Percentiles rank a stretch among this genome's conserved stretches.
These are phyloP conservation scores for Linanthus parryae DNA, from an alignment of 148 eudicot species.

Conservation along the genomic window DNA sequence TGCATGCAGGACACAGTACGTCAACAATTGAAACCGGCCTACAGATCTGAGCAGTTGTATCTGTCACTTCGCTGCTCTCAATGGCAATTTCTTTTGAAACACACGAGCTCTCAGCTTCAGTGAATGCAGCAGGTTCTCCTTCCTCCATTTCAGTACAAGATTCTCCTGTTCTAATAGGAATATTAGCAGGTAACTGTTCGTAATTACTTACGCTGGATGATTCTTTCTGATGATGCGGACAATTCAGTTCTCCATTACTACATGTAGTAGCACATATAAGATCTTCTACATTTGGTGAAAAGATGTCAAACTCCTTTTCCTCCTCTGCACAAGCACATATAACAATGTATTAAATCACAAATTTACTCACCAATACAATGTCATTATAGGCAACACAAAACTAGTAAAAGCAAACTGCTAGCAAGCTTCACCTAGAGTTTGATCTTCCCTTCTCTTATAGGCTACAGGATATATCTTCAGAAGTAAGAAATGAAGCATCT, in stretches of 20 bases:
- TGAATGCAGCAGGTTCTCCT: not conserved
- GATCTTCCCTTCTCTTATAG: slow-evolving; percentile 56
- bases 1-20: slow-evolving; percentile 58
- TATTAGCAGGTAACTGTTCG: slow-evolving; percentile 13
- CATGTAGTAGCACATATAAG: slow-evolving; percentile 10
- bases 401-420: slow-evolving; percentile 2
- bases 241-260: no score
- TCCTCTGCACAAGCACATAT: slow-evolving; percentile 38
- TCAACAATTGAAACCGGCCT: slow-evolving; percentile 36
- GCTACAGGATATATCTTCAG: slow-evolving; percentile 64
- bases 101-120: slow-evolving; percentile 5
- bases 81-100: not conserved
- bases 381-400: not conserved
- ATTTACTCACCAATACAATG: not conserved
- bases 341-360: not conserved
- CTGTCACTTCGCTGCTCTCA: slow-evolving; percentile 8
- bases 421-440: slow-evolving; percentile 50
- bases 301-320: slow-evolving; percentile 22
- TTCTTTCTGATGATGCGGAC: slow-evolving; percentile 22
- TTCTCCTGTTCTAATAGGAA: slow-evolving; percentile 5
- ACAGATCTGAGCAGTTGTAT: slow-evolving; percentile 13
- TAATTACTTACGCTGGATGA: slow-evolving; percentile 7
- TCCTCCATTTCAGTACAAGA: slow-evolving; percentile 8
- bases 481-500: slow-evolving; percentile 58
- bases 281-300: slow-evolving; percentile 51